Conservation (phyloP, 768 basidiomycete genomes). For the Strobilomyces dryophilus region DNA sequence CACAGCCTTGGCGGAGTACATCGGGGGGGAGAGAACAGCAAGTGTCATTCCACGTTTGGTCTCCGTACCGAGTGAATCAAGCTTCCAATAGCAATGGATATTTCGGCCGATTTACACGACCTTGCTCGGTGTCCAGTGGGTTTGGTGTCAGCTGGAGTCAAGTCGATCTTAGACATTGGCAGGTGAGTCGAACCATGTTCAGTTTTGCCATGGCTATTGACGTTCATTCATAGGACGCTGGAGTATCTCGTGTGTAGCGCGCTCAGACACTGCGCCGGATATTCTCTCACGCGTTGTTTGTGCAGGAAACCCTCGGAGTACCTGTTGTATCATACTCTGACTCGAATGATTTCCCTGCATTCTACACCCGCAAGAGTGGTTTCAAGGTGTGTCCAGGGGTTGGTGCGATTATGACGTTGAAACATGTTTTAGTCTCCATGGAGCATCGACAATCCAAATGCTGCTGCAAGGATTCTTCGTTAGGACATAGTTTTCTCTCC, state of each 20-base stretch:
- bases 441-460: conserved; percentile 55
- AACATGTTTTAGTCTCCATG: conserved; percentile 65
- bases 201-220: not conserved
- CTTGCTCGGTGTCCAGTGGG: conserved; percentile 87
- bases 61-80: conserved; percentile 1
- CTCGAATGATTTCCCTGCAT: conserved; percentile 87
- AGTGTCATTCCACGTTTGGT: conserved; percentile 11
- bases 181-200: conserved; percentile 36
- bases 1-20: conserved; percentile 80
- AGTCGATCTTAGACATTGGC: conserved; percentile 92
- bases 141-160: conserved; percentile 89
- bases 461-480: conserved; percentile 78
- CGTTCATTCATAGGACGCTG: conserved; percentile 51
- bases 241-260: conserved; percentile 62
- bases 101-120: conserved; percentile 92
- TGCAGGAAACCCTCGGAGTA: conserved; percentile 91
- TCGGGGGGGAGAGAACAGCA: conserved; percentile 66
- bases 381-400: conserved; percentile 44
- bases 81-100: conserved; percentile 71
- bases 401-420: not conserved
- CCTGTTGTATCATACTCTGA: conserved; percentile 79
- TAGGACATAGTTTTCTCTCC: conserved; percentile 23
- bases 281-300: not conserved
- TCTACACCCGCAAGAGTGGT: conserved; percentile 83
- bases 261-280: not conserved